Evolutionary conservation across 805 yeast species (phyloP).

Genomic region (Nadsonia fulvescens): DNA sequence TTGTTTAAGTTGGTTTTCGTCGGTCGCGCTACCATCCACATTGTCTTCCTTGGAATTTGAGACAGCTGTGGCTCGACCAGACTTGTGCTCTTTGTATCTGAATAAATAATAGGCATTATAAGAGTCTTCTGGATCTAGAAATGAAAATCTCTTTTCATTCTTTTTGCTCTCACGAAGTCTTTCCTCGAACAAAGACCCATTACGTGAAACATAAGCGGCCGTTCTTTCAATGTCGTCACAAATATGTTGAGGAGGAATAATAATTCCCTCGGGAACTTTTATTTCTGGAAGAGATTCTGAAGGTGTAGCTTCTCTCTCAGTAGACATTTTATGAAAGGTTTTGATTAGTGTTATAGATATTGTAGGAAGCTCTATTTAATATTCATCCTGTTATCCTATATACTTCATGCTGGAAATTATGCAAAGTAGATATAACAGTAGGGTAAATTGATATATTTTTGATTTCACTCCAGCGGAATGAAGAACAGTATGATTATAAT

Average conservation of each 20-base stretch:
- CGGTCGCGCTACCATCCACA: background rate
- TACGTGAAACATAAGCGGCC: conserved; percentile 46
- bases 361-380: too few relatives aligned
- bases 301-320: too few relatives aligned
- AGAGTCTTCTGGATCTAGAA: conserved; percentile 36
- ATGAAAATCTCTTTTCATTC: conserved; percentile 39
- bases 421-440: too few relatives aligned
- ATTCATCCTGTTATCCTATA: too few relatives aligned
- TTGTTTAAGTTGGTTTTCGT: background rate
- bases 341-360: too few relatives aligned
- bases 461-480: too few relatives aligned
- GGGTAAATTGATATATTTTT: too few relatives aligned
- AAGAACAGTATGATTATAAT: too few relatives aligned
- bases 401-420: too few relatives aligned
- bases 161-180: conserved; percentile 31
- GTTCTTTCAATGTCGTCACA: conserved; percentile 47
- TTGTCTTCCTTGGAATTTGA: conserved; percentile 4
- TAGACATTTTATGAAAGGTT: too few relatives aligned
- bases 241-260: conserved; percentile 36
- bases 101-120: conserved; percentile 39
- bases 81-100: conserved; percentile 22
- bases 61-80: conserved; percentile 11
- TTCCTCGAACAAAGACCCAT: conserved; percentile 48
- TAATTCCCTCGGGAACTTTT: conserved; percentile 25
- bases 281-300: too few relatives aligned